Percentiles rank a stretch among this genome's conserved stretches.
These are phyloP conservation scores for Cercospora berteroae DNA, from an alignment of 2,329 filamentous ascomycete species.

Conservation along the genomic window DNA sequence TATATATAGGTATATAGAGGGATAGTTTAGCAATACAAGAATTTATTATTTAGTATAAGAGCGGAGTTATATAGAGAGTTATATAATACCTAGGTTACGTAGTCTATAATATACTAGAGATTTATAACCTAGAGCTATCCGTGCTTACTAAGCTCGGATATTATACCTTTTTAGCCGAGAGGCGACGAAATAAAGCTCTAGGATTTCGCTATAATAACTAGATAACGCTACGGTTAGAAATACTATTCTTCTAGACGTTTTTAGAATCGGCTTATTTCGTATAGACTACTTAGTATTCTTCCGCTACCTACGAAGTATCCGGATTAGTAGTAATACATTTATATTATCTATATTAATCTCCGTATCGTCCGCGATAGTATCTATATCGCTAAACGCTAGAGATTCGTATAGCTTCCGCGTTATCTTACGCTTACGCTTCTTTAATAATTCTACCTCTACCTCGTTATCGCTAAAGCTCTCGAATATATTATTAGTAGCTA, in stretches of 20 bases:
- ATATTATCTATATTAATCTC: not conserved
- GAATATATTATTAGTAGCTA: not conserved
- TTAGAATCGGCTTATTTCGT: not conserved
- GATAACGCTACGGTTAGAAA: not conserved
- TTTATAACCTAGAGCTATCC: too few relatives aligned
- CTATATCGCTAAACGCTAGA: not conserved
- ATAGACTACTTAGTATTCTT: not conserved
- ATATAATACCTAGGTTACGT: too few relatives aligned
- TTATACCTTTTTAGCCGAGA: too few relatives aligned
- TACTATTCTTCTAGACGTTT: not conserved
- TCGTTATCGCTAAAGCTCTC: not conserved
- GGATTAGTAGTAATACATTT: not conserved
- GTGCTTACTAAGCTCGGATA: too few relatives aligned
- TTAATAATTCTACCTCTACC: not conserved
- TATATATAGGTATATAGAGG: too few relatives aligned
- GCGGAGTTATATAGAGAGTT: too few relatives aligned
- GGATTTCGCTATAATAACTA: not conserved
- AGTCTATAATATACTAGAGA: too few relatives aligned
- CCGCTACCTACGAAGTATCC: not conserved
- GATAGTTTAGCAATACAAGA: too few relatives aligned
- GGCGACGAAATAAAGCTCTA: too few relatives aligned
- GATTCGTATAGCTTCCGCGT: not conserved
- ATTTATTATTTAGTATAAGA: too few relatives aligned
- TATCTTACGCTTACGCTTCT: not conserved
- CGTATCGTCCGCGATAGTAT: not conserved